Conservation (phyloP, 148 eudicot species). For the Amaranthus cruentus region DNA sequence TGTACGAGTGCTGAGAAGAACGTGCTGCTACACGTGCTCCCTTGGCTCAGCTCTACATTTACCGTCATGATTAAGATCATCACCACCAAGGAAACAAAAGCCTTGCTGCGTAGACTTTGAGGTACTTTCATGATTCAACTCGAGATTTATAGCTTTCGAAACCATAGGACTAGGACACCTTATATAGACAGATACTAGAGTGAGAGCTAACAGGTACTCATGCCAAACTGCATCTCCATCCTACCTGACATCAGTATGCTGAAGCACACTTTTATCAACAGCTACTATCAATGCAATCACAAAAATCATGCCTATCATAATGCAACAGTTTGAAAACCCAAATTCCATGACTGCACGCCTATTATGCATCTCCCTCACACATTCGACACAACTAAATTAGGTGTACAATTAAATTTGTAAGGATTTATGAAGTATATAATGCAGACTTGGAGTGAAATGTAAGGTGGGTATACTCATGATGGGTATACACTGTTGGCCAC, state of each 20-base stretch:
- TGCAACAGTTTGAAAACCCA: constrained; percentile 38
- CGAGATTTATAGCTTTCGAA: not conserved
- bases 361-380: not conserved
- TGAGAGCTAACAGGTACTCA: constrained; percentile 16
- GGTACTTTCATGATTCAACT: constrained; percentile 34
- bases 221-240: constrained; percentile 35
- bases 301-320: constrained; percentile 7
- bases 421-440: too few relatives aligned
- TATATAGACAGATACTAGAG: constrained; percentile 11
- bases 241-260: constrained; percentile 34
- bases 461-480: too few relatives aligned
- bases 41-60: constrained; percentile 35
- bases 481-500: too few relatives aligned
- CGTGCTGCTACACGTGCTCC: constrained; percentile 54
- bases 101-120: constrained; percentile 10
- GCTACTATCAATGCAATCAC: constrained; percentile 13
- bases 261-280: constrained; percentile 32
- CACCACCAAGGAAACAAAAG: constrained; percentile 21
- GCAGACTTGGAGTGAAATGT: too few relatives aligned
- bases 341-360: constrained; percentile 30
- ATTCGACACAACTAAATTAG: not conserved
- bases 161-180: not conserved
- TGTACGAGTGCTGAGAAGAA: constrained; percentile 84
- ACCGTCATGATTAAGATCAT: constrained; percentile 28
- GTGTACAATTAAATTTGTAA: too few relatives aligned